Evolutionary conservation across 2,329 filamentous ascomycete species (phyloP), one percentile per base, ranked within the genome.

Genomic region (Cladophialophora chaetospira): DNA sequence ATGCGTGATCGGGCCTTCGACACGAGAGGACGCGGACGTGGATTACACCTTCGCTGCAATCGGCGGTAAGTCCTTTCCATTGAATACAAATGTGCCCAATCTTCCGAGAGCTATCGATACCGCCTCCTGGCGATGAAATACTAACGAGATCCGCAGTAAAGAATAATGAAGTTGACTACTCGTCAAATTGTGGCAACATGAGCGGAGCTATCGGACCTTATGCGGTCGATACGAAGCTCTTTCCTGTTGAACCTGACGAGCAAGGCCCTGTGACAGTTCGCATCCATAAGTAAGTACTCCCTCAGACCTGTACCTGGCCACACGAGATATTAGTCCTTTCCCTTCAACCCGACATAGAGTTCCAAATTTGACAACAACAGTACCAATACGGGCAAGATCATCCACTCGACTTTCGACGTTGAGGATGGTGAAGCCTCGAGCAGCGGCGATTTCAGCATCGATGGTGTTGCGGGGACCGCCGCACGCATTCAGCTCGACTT

Each of bases 181-280:
- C 84, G 0, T 84, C 86, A 21, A 91, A 89, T 65, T 90, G 87
- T 67, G 88, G 88, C n/a, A 90, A 90, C 68, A 87, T 91, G 85
- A 83, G 78, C 4, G 79, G 81, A 36, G 79, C 83, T 0, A 79
- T 90, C 43, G 88, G 87, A 0, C 87, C 88, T 0, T 86, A 82
- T 66, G 84, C 83, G 4, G 23, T 65, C 26, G 55, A 61, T 31
- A 42, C 8, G 44, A 38, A 26, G n/a, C 19, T 10, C 15, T 35
- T n/a, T 26, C 46, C 36, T 19, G 4, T 11, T 25, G 29, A 25
- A 19, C 11, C 19, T 29, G 47, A 48, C 21, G 21, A 21, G 10
- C 33, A n/a, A n/a, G n/a, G n/a, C n/a, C n/a, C 73, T 66, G 73
- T 76, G 1, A 80, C 74, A 0, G 79, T 90, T 10, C 75, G 80